These are phyloP conservation scores for Isoetes engelmannii DNA, from an alignment of 83 land plant species.

Conservation along the genomic window DNA sequence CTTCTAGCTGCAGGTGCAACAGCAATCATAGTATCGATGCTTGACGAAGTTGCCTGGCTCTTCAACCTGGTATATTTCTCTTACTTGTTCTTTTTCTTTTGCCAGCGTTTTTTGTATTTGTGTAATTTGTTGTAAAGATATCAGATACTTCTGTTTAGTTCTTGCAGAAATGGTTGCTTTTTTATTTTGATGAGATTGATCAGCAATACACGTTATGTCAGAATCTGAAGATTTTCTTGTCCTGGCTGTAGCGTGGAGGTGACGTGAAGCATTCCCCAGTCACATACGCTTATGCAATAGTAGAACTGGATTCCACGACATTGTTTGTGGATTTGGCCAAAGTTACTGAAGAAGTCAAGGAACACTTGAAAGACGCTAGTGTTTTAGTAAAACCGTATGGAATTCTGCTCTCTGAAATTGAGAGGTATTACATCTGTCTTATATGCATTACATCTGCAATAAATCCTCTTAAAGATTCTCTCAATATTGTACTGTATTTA, in stretches of 20 bases:
- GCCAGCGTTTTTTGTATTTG: too few species aligned
- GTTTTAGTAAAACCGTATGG: slow-evolving; percentile 71
- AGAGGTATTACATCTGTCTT: slow-evolving; percentile 38
- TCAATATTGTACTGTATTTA: background rate
- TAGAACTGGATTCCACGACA: slow-evolving; percentile 51
- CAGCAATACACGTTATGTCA: background rate
- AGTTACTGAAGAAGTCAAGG: slow-evolving; percentile 57
- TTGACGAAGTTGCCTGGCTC: slow-evolving; percentile 96
- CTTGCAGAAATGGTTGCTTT: background rate
- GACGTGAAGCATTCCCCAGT: slow-evolving; percentile 91
- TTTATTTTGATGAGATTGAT: background rate
- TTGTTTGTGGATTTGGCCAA: slow-evolving; percentile 62
- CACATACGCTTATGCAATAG: slow-evolving; percentile 76
- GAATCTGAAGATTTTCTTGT: background rate
- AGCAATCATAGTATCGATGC: slow-evolving; percentile 80
- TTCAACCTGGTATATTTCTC: slow-evolving; percentile 69
- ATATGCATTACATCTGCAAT: too few species aligned
- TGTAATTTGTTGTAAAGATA: too few species aligned
- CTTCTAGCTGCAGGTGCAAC: slow-evolving; percentile 49
- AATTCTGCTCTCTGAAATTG: slow-evolving; percentile 55
- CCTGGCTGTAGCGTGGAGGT: slow-evolving; percentile 66
- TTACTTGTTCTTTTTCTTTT: background rate
- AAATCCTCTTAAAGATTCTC: too few species aligned
- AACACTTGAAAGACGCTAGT: slow-evolving; percentile 54
- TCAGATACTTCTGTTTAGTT: too few species aligned